Evolutionary conservation across 2,329 filamentous ascomycete species (phyloP).

Genomic region (Aspergillaceae sp.): DNA sequence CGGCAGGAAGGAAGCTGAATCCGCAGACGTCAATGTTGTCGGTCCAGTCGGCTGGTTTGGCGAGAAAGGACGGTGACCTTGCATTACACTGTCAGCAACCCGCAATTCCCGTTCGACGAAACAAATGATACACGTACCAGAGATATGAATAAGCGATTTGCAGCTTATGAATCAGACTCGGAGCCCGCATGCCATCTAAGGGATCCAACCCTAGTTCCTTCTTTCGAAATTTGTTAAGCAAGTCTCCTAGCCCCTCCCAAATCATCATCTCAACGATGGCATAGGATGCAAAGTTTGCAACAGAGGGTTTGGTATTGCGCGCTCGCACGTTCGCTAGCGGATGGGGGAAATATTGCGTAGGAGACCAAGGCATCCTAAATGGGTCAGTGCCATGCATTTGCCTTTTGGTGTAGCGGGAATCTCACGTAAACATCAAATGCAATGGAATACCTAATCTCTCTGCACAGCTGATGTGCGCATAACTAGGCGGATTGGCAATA

Average conservation of each 20-base stretch:
- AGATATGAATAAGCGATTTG: constrained; percentile 82
- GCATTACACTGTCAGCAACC: neutral
- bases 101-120: neutral
- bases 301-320: constrained; percentile 64
- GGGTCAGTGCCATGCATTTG: constrained; percentile 8
- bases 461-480: constrained; percentile 71
- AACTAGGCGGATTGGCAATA: constrained; percentile 73
- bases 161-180: constrained; percentile 66
- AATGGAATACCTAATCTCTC: constrained; percentile 69
- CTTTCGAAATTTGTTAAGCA: constrained; percentile 80
- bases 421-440: constrained; percentile 81
- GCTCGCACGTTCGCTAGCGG: constrained; percentile 74
- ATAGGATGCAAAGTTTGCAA: constrained; percentile 77
- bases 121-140: constrained; percentile 45
- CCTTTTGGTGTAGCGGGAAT: too few relatives aligned
- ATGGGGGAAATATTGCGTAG: constrained; percentile 77
- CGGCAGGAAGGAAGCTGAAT: constrained; percentile 65
- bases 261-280: constrained; percentile 83
- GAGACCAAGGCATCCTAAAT: constrained; percentile 73
- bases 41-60: constrained; percentile 70
- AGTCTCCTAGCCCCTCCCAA: constrained; percentile 83
- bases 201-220: constrained; percentile 66
- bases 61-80: constrained; percentile 65
- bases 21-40: constrained; percentile 63
- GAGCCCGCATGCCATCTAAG: constrained; percentile 72